Base-by-base conservation (phyloP, 257 asterid genomes). In the Avicennia marina region DNA sequence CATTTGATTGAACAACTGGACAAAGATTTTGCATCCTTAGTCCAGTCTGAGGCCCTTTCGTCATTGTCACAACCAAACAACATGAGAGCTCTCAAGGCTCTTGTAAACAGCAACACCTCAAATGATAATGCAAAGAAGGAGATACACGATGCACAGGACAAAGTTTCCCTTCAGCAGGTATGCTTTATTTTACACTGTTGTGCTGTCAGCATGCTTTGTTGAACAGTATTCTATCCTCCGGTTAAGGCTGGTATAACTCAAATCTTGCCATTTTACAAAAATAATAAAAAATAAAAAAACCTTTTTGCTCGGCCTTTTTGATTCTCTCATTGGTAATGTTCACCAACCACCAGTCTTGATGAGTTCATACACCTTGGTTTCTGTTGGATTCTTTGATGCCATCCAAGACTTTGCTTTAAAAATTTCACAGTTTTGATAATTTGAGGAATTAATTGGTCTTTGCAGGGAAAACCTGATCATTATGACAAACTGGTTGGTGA, bases 1-100 rank as follows among this genome's bases (percentile, higher is more conserved):
- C 63, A 80, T 73, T 69, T 88, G 27, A 60, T 68, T 2, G 89
- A 86, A 13, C 87, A 93, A 63, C 65, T 93, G 79, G 97, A 93
- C 80, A 79, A 82, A 50, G 81, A 83, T 47, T 93, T 88, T 60
- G 11, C 81, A 42, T 89, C 94, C 19, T 24, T 93, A 69, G 83
- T 78, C 71, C 85, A 86, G 71, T 89, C 98, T 4, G 66, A 83
- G 64, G 94, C 90, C 47, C 77, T 91, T 27, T 24, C 72, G 73
- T 81, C 97, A 1, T 70, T 91, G 65, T 81, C 93, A 1, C 84
- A 88, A 65, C 96, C 98, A 58, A 60, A 74, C 69, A 88, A 88
- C 72, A 78, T 83, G 80, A 71, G 73, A 58, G 86, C 96, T 66
- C 81, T 82, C 63, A 72, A 74, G 60, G 71, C 96, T 54, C 81